Evolutionary conservation across 202 grass and related monocot species (phyloP), one percentile per base, ranked within the genome.

Genomic region (Zizania palustris): DNA sequence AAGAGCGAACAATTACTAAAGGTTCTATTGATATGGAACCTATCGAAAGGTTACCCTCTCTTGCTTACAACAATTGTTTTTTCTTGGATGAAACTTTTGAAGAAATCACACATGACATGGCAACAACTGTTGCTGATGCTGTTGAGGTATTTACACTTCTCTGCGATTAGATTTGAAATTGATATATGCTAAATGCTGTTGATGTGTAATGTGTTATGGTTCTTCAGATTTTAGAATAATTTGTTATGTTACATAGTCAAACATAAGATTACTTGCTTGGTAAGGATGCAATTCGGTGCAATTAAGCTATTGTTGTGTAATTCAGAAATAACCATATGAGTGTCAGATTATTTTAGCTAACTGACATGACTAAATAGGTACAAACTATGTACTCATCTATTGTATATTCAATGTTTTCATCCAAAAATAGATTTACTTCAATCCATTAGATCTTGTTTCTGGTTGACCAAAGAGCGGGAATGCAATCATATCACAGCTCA

Each of bases 11-110:
- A 60, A 14, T 78, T 35, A 63, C 49, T 77, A 74, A 64, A 69
- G 69, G 75, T 81, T 40, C 69, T 19, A 78, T 38, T 50, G 46
- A 18, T 80, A 65, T 82, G 57, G 77, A 74, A 73, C 78, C 81
- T 78, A 72, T 80, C 74, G 91, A 98, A 60, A 86, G 84, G 50
- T 75, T 87, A 68, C 55, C 87, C 50, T 89, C 89, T 79, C 73
- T 86, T 70, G 85, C 73, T 99, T 78, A 99, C 96, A 57, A 99
- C 92, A 57, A 91, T 99, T 82, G 96, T 96, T 50, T 99, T 85
- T 99, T 99, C 80, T 85, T 99, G 76, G 96, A 99, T 21, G 96
- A 99, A 82, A 99, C 96, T 71, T 99, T 99, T 84, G 96, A 99
- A 82, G 96, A 99, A 84, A 99, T 99, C 58, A 87, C 92, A 11